Evolutionary conservation across 2,329 filamentous ascomycete species (phyloP), one percentile per base, ranked within the genome.

Genomic region (Fusarium liriodendri): DNA sequence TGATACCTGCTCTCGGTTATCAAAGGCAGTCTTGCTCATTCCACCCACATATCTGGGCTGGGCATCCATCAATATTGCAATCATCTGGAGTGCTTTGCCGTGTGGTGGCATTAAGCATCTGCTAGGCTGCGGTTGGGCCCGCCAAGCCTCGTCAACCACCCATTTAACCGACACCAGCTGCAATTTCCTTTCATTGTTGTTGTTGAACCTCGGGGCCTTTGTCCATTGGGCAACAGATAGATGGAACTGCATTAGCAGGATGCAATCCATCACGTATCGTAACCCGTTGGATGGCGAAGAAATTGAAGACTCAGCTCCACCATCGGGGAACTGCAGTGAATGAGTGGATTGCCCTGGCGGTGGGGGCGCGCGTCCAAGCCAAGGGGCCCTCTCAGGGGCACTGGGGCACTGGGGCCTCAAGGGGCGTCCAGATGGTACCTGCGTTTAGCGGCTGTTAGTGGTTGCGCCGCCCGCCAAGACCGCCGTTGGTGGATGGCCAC

Each of bases 381-480:
- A 38, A 58, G 61, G 35, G 35, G 37, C 40, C 50, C 58, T 63
- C 54, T 58, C 65, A 70, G 70, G 69, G 69, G 68, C 59, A 52
- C 60, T 60, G 70, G 69, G 64, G 67, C 58, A 42, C 55, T 55
- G 57, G 54, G 45, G 37, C 66, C 64, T 54, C 40, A 72, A 67
- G 70, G 70, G 68, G 64, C 47, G 52, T 65, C 64, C 42, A 61
- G 71, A 74, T 75, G 69, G 69, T 67, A 70, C 65, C 72, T 74
- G 69, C 47, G 62, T 73, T 67, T 75, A 72, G 69, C 70, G 70
- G 66, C 62, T 67, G 54, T 66, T 70, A 75, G 72, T 73, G 72
- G 72, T 68, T 55, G 58, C 38, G 45, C 58, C 61, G 66, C 25
- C 63, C 62, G 69, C 72, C 63, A 74, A 75, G 66, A 62, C 55